Evolutionary conservation across 345 rosid species (phyloP), one percentile per base, ranked within the genome.

Genomic region (Geranium rotundifolium): DNA sequence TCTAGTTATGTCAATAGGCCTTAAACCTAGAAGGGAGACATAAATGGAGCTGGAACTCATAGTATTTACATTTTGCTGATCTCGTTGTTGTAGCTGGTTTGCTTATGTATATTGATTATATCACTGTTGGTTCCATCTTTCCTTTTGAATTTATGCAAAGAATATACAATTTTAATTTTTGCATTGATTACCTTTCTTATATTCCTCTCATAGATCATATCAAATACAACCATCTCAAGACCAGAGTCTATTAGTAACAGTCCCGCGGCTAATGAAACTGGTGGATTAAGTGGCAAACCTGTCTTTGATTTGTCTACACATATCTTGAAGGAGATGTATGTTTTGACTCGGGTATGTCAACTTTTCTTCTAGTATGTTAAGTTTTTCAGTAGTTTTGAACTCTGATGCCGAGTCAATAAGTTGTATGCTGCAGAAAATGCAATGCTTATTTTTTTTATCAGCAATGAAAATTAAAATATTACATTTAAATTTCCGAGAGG

Each of bases 281-380:
- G 99, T 67, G 99, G 99, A 61, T 80, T 90, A 71, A 93, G 97
- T 17, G 97, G 97, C 62, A 84, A 84, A 66, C 99, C 96, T 67
- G 88, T 93, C 41, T 85, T 87, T 63, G 13, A 77, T 72, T 78
- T 86, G 62, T 90, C 99, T 57, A 90, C 86, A 39, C 79, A 80
- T 66, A 73, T 88, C 82, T 82, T 93, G 59, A 86, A 74, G 75
- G 99, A 88, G 76, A 90, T 90, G 97, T 93, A 85, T 65, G 76
- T 82, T 63, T 70, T 93, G 75, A 93, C 99, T 52, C 82, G 95
- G 85, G 99, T 88, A 90, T 77, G 84, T 61, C 52, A 41, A 67
- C 30, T 73, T 68, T 49, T 41, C 41, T 27, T 3, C 27, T 66
- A n/a, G 7, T 34, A 34, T 34, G n/a, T 55, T 18, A 55, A 55